A percentile compares a stretch with the other conserved stretches of the same genome.
Conservation (phyloP, 2,329 filamentous ascomycete genomes). For the Nemania sp. region DNA sequence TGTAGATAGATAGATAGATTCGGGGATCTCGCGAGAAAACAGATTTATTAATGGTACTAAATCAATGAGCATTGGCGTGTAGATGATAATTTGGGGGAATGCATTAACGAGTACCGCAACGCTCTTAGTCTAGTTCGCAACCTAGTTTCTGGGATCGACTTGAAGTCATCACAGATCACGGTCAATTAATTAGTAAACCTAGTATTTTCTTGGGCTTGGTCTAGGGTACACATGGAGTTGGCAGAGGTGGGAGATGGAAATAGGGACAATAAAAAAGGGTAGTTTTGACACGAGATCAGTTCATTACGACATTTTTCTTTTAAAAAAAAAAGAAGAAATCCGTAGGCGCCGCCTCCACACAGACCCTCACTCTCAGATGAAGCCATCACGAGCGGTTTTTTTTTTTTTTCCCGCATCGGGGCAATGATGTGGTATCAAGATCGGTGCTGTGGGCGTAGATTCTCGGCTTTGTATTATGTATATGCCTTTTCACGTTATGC, state of each 20-base stretch:
- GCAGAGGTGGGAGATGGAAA: slow-evolving; percentile 1
- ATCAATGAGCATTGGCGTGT: too few species aligned
- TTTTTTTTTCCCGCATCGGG: neutral
- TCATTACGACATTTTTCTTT: neutral
- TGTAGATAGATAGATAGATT: too few species aligned
- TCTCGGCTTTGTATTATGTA: neutral
- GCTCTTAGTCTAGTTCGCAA: slow-evolving; percentile 27
- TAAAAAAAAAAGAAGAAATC: slow-evolving; percentile 21
- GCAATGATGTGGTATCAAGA: neutral
- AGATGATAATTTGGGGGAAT: slow-evolving; percentile 16
- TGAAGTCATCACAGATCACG: slow-evolving; percentile 39
- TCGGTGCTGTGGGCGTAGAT: slow-evolving; percentile 7
- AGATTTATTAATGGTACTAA: too few species aligned
- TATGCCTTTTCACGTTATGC: slow-evolving; percentile 6
- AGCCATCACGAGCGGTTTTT: neutral
- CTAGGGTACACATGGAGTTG: neutral
- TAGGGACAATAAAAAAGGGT: slow-evolving; percentile 2
- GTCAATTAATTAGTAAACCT: slow-evolving; percentile 14
- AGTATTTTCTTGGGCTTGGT: slow-evolving; percentile 6
- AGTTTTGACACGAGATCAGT: slow-evolving; percentile 13
- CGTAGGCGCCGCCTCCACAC: slow-evolving; percentile 12
- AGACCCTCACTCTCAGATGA: neutral
- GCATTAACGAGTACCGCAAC: slow-evolving; percentile 23
- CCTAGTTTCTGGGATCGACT: slow-evolving; percentile 32
- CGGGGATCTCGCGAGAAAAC: too few species aligned